These are phyloP conservation scores for Colletotrichum cereale DNA, from an alignment of 2,329 filamentous ascomycete genomes.

Conservation along the genomic window DNA sequence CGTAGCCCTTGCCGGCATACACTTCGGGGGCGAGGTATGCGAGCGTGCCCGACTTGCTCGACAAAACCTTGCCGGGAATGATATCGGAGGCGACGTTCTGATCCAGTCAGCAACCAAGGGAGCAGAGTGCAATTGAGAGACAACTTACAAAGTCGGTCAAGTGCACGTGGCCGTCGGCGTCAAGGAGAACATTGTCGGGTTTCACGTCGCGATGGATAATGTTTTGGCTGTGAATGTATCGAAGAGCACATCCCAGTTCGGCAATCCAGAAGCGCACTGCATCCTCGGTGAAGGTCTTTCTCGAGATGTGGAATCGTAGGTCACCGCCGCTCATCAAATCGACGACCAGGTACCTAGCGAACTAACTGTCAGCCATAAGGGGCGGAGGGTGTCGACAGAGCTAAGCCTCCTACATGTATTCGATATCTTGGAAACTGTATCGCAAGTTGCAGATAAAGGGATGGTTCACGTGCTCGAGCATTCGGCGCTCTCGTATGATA, in stretches of 20 bases:
- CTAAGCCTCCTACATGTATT: slow-evolving; percentile 83
- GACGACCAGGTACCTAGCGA: slow-evolving; percentile 90
- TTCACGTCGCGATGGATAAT: slow-evolving; percentile 95
- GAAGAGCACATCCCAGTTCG: slow-evolving; percentile 89
- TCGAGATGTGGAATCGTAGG: slow-evolving; percentile 95
- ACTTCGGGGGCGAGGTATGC: slow-evolving; percentile 97
- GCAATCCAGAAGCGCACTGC: slow-evolving; percentile 98
- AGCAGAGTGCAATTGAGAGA: neutral
- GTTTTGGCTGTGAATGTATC: slow-evolving; percentile 86
- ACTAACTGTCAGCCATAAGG: slow-evolving; percentile 41
- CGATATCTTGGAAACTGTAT: slow-evolving; percentile 99
- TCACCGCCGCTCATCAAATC: slow-evolving; percentile 99
- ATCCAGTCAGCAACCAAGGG: slow-evolving; percentile 42
- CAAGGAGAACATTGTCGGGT: slow-evolving; percentile 90
- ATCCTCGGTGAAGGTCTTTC: slow-evolving; percentile 98
- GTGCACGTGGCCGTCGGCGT: slow-evolving; percentile 93
- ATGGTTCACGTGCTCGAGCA: slow-evolving; percentile 98
- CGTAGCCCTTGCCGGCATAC: slow-evolving; percentile 90
- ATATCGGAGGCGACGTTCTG: slow-evolving; percentile 98
- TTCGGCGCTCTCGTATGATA: slow-evolving; percentile 95
- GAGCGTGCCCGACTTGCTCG: slow-evolving; percentile 95
- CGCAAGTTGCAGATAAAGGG: slow-evolving; percentile 98
- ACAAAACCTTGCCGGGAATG: slow-evolving; percentile 82
- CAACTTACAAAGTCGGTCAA: slow-evolving; percentile 91
- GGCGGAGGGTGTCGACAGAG: neutral